Evolutionary conservation across 352 stramenopile species (phyloP).

Genomic region (Pythium brachiatum): DNA sequence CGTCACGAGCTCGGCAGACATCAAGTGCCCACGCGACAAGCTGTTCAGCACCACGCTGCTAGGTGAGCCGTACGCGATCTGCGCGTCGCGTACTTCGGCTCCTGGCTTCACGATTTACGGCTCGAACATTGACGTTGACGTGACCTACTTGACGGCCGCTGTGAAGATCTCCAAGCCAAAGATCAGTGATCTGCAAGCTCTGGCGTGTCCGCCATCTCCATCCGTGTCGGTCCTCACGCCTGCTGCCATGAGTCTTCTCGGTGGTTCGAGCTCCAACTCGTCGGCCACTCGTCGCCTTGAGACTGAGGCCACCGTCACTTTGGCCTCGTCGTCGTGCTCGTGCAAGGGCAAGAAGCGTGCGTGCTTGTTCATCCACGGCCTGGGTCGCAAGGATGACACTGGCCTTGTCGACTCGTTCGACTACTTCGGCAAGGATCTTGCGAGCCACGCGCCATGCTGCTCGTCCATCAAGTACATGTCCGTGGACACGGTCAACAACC

Average conservation of each 20-base stretch:
- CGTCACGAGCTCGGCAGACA: constrained; percentile 37
- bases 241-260: background rate
- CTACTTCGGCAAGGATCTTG: constrained; percentile 47
- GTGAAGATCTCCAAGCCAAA: constrained; percentile 25
- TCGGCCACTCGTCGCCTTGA: constrained; percentile 20
- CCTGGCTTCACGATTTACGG: constrained; percentile 32
- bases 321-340: constrained; percentile 27
- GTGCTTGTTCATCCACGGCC: constrained; percentile 60
- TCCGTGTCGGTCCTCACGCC: background rate
- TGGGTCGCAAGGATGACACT: constrained; percentile 35
- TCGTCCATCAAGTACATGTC: constrained; percentile 48
- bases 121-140: constrained; percentile 36
- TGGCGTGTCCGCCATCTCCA: background rate
- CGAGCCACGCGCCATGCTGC: constrained; percentile 58
- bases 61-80: constrained; percentile 47
- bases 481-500: constrained; percentile 39
- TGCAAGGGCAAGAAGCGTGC: constrained; percentile 35
- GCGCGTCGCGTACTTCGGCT: constrained; percentile 2
- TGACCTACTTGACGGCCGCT: constrained; percentile 3
- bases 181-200: constrained; percentile 3
- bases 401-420: constrained; percentile 33
- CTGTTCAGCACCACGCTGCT: constrained; percentile 41
- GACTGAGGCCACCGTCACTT: constrained; percentile 20
- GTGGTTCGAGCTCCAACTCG: background rate
- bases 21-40: constrained; percentile 36